Percentiles rank a stretch among this genome's conserved stretches.
These are phyloP conservation scores for Blastobotrys mokoenaii DNA, from an alignment of 805 yeast species.

Conservation along the genomic window DNA sequence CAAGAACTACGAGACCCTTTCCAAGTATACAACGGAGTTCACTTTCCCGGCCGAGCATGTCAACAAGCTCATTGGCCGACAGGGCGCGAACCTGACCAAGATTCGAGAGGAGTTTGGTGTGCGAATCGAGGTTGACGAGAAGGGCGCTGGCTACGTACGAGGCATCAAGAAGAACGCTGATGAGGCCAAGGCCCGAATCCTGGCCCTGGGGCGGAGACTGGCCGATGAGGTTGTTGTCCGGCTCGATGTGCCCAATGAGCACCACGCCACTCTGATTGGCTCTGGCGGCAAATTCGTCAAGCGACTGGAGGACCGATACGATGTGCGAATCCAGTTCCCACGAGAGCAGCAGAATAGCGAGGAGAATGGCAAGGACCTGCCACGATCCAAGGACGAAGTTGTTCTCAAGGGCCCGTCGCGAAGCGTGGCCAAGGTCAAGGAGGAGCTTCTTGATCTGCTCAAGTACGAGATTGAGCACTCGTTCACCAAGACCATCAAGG, in stretches of 20 bases:
- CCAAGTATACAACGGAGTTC: slow-evolving; percentile 38
- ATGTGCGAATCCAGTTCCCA: slow-evolving; percentile 74
- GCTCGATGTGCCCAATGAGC: slow-evolving; percentile 64
- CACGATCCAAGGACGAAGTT: slow-evolving; percentile 43
- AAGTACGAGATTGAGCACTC: slow-evolving; percentile 86
- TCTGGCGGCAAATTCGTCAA: slow-evolving; percentile 70
- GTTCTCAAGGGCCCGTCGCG: slow-evolving; percentile 81
- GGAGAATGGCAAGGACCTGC: slow-evolving; percentile 10
- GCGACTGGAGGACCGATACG: slow-evolving; percentile 81
- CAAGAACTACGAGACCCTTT: slow-evolving; percentile 39
- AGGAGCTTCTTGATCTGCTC: slow-evolving; percentile 73
- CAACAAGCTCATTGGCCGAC: slow-evolving; percentile 82
- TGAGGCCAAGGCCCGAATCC: slow-evolving; percentile 55
- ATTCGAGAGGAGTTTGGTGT: slow-evolving; percentile 69
- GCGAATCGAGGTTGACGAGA: slow-evolving; percentile 62
- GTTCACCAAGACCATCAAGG: slow-evolving; percentile 48
- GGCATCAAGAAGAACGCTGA: slow-evolving; percentile 77
- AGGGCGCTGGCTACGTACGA: slow-evolving; percentile 48
- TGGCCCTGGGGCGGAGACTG: slow-evolving; percentile 58
- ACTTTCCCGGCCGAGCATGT: slow-evolving; percentile 60
- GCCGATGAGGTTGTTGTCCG: slow-evolving; percentile 70
- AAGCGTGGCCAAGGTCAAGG: slow-evolving; percentile 76
- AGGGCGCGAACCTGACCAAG: slow-evolving; percentile 64
- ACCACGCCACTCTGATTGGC: slow-evolving; percentile 79
- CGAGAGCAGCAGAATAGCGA: slow-evolving; percentile 27